A percentile compares a stretch with the other conserved stretches of the same genome.
Evolutionary conservation across 495 filamentous ascomycete genomes (phyloP).

Genomic region (Hyaloscypha hepaticicola): DNA sequence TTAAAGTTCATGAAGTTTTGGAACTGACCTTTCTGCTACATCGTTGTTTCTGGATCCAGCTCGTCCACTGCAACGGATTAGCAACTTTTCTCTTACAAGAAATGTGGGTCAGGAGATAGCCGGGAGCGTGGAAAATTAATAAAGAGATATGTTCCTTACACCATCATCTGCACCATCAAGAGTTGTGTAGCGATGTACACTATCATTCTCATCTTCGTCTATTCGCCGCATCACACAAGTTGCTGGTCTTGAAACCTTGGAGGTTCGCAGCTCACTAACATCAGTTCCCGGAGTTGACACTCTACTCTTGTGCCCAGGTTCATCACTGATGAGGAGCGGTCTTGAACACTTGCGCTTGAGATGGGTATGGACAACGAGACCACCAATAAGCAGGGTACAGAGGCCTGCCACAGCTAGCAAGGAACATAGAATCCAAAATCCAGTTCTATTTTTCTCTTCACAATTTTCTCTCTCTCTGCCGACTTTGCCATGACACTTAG

Average conservation of each 20-base stretch:
- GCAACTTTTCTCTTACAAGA: no score
- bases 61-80: no score
- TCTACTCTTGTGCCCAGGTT: neutral
- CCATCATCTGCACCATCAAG: constrained; percentile 17
- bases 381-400: neutral
- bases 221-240: neutral
- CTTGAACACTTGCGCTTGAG: neutral
- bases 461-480: neutral
- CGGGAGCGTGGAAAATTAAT: neutral
- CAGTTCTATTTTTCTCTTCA: neutral
- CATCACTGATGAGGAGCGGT: neutral
- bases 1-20: neutral
- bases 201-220: neutral
- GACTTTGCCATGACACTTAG: neutral
- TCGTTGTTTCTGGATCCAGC: neutral
- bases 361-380: neutral
- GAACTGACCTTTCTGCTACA: neutral
- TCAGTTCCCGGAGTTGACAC: neutral
- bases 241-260: neutral
- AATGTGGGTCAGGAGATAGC: no score
- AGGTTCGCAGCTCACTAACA: neutral
- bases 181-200: constrained; percentile 1
- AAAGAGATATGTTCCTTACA: constrained; percentile 4
- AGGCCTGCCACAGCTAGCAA: neutral
- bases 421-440: neutral